Percentiles rank a stretch among this genome's conserved stretches.
These are phyloP conservation scores for Lagerstroemia speciosa DNA, from an alignment of 345 rosid species.

Conservation along the genomic window DNA sequence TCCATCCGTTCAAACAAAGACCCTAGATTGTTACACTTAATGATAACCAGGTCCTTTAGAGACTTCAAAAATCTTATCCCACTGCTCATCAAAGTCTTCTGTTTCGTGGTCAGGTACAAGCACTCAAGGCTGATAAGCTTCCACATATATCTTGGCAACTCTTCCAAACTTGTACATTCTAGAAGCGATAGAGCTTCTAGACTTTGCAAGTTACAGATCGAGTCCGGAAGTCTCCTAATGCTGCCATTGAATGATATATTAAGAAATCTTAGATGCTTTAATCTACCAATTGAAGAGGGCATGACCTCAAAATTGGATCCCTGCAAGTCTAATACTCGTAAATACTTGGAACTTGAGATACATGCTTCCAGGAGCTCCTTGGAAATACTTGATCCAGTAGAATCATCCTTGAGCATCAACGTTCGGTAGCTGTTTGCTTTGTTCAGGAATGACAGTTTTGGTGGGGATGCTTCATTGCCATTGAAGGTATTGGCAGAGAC, in stretches of 20 bases:
- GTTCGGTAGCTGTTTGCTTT: too few relatives aligned
- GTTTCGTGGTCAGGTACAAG: background rate
- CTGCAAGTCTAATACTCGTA: background rate
- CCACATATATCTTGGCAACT: background rate
- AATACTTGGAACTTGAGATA: background rate
- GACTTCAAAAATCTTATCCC: conserved; percentile 12
- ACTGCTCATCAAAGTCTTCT: conserved; percentile 1
- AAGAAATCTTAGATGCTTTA: conserved; percentile 10
- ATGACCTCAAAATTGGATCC: background rate
- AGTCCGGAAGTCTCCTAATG: conserved; percentile 1
- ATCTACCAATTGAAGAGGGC: background rate
- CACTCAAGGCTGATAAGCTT: conserved; percentile 3
- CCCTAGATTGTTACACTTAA: background rate
- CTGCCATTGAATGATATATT: too few relatives aligned
- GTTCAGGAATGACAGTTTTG: too few relatives aligned
- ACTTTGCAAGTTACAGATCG: conserved; percentile 11
- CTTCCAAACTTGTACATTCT: background rate
- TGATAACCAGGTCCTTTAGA: background rate
- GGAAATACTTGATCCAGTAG: background rate
- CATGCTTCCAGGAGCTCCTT: background rate
- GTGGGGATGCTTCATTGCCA: background rate
- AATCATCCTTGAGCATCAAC: background rate
- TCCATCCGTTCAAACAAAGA: conserved; percentile 7
- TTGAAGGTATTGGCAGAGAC: background rate
- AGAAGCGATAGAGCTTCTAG: conserved; percentile 1